phyloP scores from a whole-genome alignment of 352 stramenopile species.

The Pythium apleroticum region DNA sequence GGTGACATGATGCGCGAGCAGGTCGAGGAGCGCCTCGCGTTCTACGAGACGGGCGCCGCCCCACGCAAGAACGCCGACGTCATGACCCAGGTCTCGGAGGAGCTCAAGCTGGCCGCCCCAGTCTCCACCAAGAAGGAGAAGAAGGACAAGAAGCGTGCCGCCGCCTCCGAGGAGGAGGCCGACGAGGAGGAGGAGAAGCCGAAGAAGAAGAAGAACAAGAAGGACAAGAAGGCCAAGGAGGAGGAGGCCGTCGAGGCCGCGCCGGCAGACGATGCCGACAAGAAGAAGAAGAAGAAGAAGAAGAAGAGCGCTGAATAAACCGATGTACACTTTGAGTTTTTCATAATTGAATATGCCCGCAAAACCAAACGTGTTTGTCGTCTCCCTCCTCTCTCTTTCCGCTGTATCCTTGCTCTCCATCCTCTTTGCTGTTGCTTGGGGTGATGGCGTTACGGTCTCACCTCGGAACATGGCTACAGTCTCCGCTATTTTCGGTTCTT shows the following conservation, averaged over 20 bases:
- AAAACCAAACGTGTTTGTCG: background rate
- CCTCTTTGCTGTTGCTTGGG: background rate
- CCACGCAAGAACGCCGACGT: constrained; percentile 99
- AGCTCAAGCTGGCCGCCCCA: constrained; percentile 74
- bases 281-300: constrained; percentile 83
- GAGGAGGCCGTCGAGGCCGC: constrained; percentile 28
- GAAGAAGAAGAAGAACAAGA: constrained; percentile 83
- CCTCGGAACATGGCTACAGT: background rate
- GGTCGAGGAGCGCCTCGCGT: constrained; percentile 98
- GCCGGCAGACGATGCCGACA: constrained; percentile 28
- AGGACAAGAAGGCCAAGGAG: constrained; percentile 52
- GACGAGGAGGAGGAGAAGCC: constrained; percentile 66
- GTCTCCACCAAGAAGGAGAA: constrained; percentile 61
- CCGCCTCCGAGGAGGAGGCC: constrained; percentile 54
- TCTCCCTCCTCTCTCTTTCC: background rate
- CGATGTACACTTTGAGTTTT: constrained; percentile 24
- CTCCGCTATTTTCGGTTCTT: background rate
- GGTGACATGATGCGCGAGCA: constrained; percentile 99
- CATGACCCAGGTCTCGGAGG: constrained; percentile 95
- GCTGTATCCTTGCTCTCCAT: background rate
- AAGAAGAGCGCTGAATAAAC: constrained; percentile 60
- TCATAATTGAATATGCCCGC: constrained; percentile 8
- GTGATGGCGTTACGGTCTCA: background rate
- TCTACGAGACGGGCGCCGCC: constrained; percentile 98
- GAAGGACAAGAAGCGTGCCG: constrained; percentile 81